Percentiles rank a stretch among this genome's conserved stretches.
These are phyloP conservation scores for Rhodotorula sp. DNA, from an alignment of 1,284 basidiomycete genomes.

Conservation along the genomic window DNA sequence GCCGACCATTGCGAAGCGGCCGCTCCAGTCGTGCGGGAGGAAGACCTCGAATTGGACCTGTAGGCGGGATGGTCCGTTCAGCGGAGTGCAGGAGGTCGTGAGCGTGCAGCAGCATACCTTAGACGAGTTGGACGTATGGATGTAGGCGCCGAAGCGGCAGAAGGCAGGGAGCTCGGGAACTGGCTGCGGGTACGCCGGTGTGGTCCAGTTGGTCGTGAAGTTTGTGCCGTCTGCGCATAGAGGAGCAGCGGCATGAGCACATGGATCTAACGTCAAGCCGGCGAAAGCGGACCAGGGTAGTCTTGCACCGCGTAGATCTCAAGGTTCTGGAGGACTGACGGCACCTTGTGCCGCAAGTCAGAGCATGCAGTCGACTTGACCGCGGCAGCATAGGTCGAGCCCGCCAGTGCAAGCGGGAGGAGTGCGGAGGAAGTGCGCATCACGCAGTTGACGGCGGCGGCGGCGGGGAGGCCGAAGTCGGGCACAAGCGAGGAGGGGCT, in stretches of 20 bases:
- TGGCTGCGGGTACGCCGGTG: constrained; percentile 13
- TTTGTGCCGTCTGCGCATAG: constrained; percentile 6
- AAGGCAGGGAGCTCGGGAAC: constrained; percentile 31
- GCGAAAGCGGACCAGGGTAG: constrained; percentile 12
- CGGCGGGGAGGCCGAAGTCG: too few species aligned
- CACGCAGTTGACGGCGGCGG: not conserved
- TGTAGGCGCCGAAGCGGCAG: constrained; percentile 40
- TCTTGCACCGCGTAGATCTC: constrained; percentile 18
- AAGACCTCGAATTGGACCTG: constrained; percentile 44
- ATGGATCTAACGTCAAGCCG: too few species aligned
- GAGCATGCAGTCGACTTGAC: not conserved
- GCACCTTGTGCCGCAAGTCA: constrained; percentile 19
- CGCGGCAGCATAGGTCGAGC: not conserved
- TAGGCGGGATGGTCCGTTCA: not conserved
- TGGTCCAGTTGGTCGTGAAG: not conserved
- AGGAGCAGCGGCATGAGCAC: too few species aligned
- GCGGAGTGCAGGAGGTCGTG: not conserved
- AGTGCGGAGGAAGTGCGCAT: not conserved
- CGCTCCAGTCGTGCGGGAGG: constrained; percentile 40
- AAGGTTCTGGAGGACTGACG: constrained; percentile 12
- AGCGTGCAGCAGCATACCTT: constrained; percentile 2
- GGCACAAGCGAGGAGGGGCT: too few species aligned
- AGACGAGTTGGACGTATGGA: constrained; percentile 27
- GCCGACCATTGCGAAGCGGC: constrained; percentile 41
- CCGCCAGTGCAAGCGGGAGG: not conserved